phyloP scores from a whole-genome alignment of 768 basidiomycete genomes.

The Cytidiella melzeri region DNA sequence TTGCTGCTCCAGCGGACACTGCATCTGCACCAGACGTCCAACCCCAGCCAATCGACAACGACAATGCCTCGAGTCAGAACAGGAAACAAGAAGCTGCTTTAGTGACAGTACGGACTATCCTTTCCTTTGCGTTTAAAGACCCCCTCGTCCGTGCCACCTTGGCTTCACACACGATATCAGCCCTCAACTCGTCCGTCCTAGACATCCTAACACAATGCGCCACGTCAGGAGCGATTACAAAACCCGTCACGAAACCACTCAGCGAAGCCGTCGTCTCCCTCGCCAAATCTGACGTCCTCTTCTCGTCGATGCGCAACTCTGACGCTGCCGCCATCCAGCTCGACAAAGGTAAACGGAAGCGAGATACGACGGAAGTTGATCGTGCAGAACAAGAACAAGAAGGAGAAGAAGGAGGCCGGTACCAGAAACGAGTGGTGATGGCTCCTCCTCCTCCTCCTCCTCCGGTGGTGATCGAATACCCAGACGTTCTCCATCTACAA shows the following conservation, averaged over 20 bases:
- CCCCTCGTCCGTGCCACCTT: slow-evolving; percentile 49
- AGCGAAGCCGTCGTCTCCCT: slow-evolving; percentile 59
- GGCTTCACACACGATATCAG: slow-evolving; percentile 43
- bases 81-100: slow-evolving; percentile 54
- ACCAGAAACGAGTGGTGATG: slow-evolving; percentile 1
- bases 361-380: slow-evolving; percentile 44
- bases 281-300: slow-evolving; percentile 59
- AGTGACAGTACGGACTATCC: slow-evolving; percentile 58
- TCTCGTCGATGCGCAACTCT: slow-evolving; percentile 58
- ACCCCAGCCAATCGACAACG: not conserved
- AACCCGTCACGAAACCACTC: slow-evolving; percentile 47
- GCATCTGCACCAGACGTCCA: not conserved
- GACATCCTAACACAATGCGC: slow-evolving; percentile 48
- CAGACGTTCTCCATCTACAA: slow-evolving; percentile 47
- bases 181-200: slow-evolving; percentile 41
- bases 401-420: slow-evolving; percentile 3
- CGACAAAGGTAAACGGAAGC: slow-evolving; percentile 72
- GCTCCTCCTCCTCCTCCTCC: too few species aligned
- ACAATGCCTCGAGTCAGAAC: slow-evolving; percentile 6
- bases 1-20: slow-evolving; percentile 3
- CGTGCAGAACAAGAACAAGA: not conserved
- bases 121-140: slow-evolving; percentile 53
- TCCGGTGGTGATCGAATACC: slow-evolving; percentile 17
- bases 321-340: slow-evolving; percentile 52
- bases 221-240: slow-evolving; percentile 41